Base-by-base conservation (phyloP, 306 rosid species). In the Citrullus mucosospermus region DNA sequence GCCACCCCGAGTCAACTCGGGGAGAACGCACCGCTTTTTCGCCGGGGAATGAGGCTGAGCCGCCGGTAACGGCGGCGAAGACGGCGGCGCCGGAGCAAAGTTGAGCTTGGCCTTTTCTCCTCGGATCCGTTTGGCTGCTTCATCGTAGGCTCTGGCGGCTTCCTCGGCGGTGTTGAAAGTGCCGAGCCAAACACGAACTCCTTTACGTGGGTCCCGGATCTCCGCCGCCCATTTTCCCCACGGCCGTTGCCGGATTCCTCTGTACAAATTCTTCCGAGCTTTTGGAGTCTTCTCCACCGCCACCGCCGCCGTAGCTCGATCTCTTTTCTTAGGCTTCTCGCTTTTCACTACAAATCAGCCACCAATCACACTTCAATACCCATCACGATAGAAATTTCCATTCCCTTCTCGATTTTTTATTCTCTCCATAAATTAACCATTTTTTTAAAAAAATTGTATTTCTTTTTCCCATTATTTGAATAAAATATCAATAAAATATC, bases 201-300 rank as follows among this genome's bases (percentile, higher is more conserved):
- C 98, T 32, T 92, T 88, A 4, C 78, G 88, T 36, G 98, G 98
- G 88, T 94, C 98, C 70, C 98, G 90, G 75, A 94, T 94, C 82
- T 94, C 98, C 0, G 98, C 96, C 1, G 98, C 98, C 98, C 98
- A 94, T 62, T 94, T 94, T 0, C 98, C 98, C 98, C 98, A 92
- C 12, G 98, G 98, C 88, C 98, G 87, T 77, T 89, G 96, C 68
- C 98, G 83, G 81, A 94, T 92, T 80, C 98, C 98, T 85, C 97
- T 87, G 88, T 90, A 94, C 20, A 84, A 80, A 85, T 94, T 94
- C 82, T 94, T 94, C 1, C 97, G 85, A 25, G 54, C 34, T 25
- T 46, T 70, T 28, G 11, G 57, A 11, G 58, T 14, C 57, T 70
- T 70, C 14, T 39, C 25, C 54, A 1, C 10, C 39, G 18, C 17